These are phyloP conservation scores for Papiliotrema fonsecae DNA, from an alignment of 1,284 basidiomycete species.

Conservation along the genomic window DNA sequence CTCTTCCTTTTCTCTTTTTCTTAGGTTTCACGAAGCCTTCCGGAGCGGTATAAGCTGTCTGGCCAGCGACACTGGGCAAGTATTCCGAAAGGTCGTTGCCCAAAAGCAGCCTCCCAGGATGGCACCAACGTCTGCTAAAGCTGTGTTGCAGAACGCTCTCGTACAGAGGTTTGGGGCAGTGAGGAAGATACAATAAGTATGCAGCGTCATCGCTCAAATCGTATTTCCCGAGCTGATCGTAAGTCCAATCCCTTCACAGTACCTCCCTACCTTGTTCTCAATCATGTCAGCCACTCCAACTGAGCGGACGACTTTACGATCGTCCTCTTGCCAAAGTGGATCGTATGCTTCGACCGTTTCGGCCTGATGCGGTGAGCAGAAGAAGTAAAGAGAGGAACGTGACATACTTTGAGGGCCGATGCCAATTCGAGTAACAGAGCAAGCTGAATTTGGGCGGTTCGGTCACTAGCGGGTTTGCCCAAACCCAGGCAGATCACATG, in stretches of 20 bases:
- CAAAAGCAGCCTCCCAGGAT: slow-evolving; percentile 25
- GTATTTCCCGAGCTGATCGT: slow-evolving; percentile 26
- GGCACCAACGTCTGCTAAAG: slow-evolving; percentile 15
- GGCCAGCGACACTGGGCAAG: slow-evolving; percentile 19
- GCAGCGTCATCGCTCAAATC: slow-evolving; percentile 9
- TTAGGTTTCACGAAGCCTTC: slow-evolving; percentile 34
- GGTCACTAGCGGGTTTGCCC: slow-evolving; percentile 33
- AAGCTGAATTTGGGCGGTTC: slow-evolving; percentile 43
- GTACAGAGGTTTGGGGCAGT: slow-evolving; percentile 40
- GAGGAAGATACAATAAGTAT: slow-evolving; percentile 40
- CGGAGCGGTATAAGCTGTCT: not conserved
- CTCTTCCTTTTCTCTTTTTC: slow-evolving; percentile 37
- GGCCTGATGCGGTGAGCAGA: not conserved
- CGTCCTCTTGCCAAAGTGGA: slow-evolving; percentile 36
- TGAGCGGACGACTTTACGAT: slow-evolving; percentile 19
- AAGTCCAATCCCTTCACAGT: not conserved
- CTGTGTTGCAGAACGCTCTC: slow-evolving; percentile 33
- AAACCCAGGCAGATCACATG: slow-evolving; percentile 38
- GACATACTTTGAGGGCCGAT: slow-evolving; percentile 14
- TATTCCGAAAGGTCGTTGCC: slow-evolving; percentile 44
- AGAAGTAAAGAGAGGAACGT: not conserved
- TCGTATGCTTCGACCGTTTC: slow-evolving; percentile 28
- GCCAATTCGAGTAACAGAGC: slow-evolving; percentile 30
- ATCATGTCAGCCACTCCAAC: slow-evolving; percentile 19
- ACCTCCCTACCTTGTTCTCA: slow-evolving; percentile 31